A percentile compares a stretch with the other conserved stretches of the same genome.
Evolutionary conservation across 257 asterid genomes (phyloP).

Genomic region (Anisodus acutangulus): DNA sequence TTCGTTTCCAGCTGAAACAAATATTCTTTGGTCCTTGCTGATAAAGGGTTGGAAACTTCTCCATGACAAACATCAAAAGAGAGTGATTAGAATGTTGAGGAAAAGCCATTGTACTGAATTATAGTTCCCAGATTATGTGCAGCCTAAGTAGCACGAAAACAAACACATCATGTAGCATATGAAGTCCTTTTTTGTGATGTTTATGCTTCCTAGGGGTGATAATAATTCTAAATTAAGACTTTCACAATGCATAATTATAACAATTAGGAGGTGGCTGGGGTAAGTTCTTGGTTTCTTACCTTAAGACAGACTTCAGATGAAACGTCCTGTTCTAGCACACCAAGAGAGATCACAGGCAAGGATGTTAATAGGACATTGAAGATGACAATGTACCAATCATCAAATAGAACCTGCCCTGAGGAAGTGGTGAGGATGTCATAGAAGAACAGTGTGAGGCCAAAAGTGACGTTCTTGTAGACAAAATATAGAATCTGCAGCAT

Average conservation of each 20-base stretch:
- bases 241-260: background rate
- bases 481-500: slow-evolving; percentile 83
- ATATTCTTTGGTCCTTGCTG: slow-evolving; percentile 93
- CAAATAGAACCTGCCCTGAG: slow-evolving; percentile 91
- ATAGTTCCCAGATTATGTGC: background rate
- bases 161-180: background rate
- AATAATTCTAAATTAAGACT: background rate
- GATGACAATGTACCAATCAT: slow-evolving; percentile 90
- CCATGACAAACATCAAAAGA: background rate
- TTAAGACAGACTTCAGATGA: slow-evolving; percentile 94
- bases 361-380: slow-evolving; percentile 96
- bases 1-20: slow-evolving; percentile 85
- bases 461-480: slow-evolving; percentile 96
- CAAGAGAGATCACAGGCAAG: slow-evolving; percentile 92
- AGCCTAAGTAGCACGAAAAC: background rate
- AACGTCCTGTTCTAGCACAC: slow-evolving; percentile 96
- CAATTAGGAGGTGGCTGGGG: slow-evolving; percentile 16
- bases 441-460: slow-evolving; percentile 93
- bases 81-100: background rate
- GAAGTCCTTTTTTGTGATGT: background rate
- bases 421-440: slow-evolving; percentile 94
- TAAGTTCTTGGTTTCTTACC: slow-evolving; percentile 50
- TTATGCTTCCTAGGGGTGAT: background rate
- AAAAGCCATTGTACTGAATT: background rate
- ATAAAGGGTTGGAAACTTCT: slow-evolving; percentile 93